Percentiles rank a stretch among this genome's conserved stretches.
Conservation (phyloP, 2,329 filamentous ascomycete genomes). For the Ascochyta koolunga region DNA sequence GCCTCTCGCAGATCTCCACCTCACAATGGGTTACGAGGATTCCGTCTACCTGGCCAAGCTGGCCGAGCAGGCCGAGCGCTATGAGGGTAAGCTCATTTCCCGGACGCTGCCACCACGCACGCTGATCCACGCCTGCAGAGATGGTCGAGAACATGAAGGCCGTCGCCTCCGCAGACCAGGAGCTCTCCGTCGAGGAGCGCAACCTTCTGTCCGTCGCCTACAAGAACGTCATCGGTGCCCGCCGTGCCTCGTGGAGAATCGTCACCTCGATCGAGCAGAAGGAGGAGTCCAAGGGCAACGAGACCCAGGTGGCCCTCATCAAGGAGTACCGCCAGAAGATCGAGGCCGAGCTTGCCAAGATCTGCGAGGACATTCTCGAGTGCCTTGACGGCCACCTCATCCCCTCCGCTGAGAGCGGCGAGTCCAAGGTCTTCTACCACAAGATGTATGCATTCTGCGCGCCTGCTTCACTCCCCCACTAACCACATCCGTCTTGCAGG, state of each 20-base stretch:
- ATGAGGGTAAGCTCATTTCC: slow-evolving; percentile 74
- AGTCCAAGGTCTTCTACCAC: slow-evolving; percentile 99
- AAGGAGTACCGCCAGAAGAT: slow-evolving; percentile 99
- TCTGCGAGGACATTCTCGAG: slow-evolving; percentile 96
- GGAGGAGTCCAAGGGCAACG: slow-evolving; percentile 98
- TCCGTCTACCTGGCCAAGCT: slow-evolving; percentile 99
- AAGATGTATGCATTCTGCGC: slow-evolving; percentile 76
- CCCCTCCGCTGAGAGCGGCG: slow-evolving; percentile 89
- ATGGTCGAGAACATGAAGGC: slow-evolving; percentile 99
- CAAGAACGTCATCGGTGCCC: slow-evolving; percentile 98
- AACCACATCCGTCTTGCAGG: slow-evolving; percentile 60
- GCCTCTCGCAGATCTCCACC: slow-evolving; percentile 31
- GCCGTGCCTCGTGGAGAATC: slow-evolving; percentile 97
- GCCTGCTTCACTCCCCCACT: slow-evolving; percentile 9
- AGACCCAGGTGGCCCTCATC: slow-evolving; percentile 86
- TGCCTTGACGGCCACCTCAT: slow-evolving; percentile 95
- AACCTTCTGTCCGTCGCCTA: slow-evolving; percentile 97
- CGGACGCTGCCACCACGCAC: slow-evolving; percentile 5
- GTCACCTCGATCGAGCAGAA: slow-evolving; percentile 99
- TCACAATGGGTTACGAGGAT: slow-evolving; percentile 98
- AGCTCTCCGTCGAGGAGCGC: slow-evolving; percentile 83
- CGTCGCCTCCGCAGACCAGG: slow-evolving; percentile 79
- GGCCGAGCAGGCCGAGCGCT: slow-evolving; percentile 99
- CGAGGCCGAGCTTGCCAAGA: slow-evolving; percentile 93
- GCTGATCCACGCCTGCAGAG: slow-evolving; percentile 63